Evolutionary conservation across 306 rosid genomes (phyloP).

Genomic region (Quercus bicolor): DNA sequence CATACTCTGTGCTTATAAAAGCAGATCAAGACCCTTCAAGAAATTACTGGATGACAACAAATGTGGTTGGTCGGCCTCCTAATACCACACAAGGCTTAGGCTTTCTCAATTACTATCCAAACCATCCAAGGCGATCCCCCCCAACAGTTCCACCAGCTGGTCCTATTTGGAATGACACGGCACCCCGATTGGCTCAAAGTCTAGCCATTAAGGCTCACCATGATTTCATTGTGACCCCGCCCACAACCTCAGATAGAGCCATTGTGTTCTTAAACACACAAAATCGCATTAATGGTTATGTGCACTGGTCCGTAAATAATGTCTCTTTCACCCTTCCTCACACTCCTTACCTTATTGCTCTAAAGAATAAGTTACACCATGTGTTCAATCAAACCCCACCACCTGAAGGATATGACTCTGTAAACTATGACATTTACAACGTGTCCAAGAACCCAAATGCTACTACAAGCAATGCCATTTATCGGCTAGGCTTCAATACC

Average conservation of each 20-base stretch:
- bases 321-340: conserved; percentile 33
- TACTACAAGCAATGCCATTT: conserved; percentile 42
- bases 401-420: conserved; percentile 34
- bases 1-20: conserved; percentile 74
- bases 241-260: conserved; percentile 58
- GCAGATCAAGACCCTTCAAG: conserved; percentile 68
- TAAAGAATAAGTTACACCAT: no score
- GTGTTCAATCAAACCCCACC: no score
- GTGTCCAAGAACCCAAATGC: conserved; percentile 37
- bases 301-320: conserved; percentile 68
- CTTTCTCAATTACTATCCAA: conserved; percentile 72
- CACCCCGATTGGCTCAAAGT: conserved; percentile 55
- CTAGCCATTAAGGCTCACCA: conserved; percentile 54
- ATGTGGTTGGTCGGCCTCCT: conserved; percentile 52
- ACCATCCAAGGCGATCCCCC: conserved; percentile 60
- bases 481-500: conserved; percentile 38
- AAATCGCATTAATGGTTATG: conserved; percentile 26
- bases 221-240: conserved; percentile 47
- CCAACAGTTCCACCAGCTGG: conserved; percentile 49
- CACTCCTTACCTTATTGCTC: no score
- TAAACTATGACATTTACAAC: conserved; percentile 40
- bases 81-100: conserved; percentile 41
- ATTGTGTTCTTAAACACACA: conserved; percentile 80
- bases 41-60: conserved; percentile 75
- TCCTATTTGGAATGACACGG: conserved; percentile 55